These are phyloP conservation scores for Picochlorum sp. DNA, from an alignment of 139 green algal genomes.

Conservation along the genomic window DNA sequence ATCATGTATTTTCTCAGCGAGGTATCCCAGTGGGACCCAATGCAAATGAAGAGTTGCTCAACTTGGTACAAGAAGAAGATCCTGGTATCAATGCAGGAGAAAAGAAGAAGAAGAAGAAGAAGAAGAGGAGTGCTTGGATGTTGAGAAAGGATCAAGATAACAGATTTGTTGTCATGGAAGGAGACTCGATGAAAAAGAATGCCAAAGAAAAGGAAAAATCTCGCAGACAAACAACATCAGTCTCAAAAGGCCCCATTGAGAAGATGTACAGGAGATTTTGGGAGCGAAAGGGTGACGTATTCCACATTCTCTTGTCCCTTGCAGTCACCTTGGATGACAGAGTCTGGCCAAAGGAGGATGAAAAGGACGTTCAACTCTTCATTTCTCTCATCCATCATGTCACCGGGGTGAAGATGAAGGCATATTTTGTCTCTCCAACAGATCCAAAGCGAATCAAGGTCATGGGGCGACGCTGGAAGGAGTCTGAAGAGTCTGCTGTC, in stretches of 20 bases:
- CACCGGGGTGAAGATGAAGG: constrained; percentile 18
- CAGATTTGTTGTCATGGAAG: neutral
- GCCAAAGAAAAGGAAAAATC: neutral
- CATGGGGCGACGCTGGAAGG: neutral
- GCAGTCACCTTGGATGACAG: constrained; percentile 23
- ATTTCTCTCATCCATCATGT: constrained; percentile 26
- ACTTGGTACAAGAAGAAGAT: neutral
- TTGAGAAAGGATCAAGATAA: neutral
- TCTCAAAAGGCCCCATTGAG: neutral
- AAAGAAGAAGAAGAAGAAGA: neutral
- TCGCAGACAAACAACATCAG: neutral
- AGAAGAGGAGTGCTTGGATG: neutral
- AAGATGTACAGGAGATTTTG: constrained; percentile 25
- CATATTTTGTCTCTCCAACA: constrained; percentile 8
- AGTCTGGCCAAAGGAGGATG: constrained; percentile 23
- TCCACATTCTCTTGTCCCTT: constrained; percentile 33
- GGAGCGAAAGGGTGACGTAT: constrained; percentile 36
- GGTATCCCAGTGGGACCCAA: neutral
- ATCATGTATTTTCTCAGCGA: neutral
- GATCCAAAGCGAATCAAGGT: constrained; percentile 8
- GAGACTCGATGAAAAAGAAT: neutral
- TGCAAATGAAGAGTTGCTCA: neutral
- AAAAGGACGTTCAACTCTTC: constrained; percentile 22
- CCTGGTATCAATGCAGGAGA: neutral
- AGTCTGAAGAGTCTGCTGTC: neutral